A percentile compares a stretch with the other conserved stretches of the same genome.
phyloP scores from a whole-genome alignment of 257 asterid genomes.

The Anisodus tanguticus region DNA sequence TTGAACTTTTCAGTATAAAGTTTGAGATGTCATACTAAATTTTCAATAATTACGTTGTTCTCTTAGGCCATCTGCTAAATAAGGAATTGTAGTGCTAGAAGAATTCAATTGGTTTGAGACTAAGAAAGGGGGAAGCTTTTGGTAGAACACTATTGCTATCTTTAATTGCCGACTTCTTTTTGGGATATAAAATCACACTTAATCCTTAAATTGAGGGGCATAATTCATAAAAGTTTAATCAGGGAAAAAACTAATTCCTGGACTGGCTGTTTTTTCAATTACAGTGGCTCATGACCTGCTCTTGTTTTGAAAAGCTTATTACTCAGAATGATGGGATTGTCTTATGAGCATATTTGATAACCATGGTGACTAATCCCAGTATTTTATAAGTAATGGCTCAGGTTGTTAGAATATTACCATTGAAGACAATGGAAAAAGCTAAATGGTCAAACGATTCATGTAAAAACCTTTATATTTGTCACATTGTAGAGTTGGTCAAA shows the following conservation, averaged over 20 bases:
- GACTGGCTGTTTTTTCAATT: not conserved
- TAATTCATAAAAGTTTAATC: constrained; percentile 7
- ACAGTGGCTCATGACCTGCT: not conserved
- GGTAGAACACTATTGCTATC: not conserved
- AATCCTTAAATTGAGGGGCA: not conserved
- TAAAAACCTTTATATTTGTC: not conserved
- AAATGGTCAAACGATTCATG: not conserved
- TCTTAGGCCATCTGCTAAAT: not conserved
- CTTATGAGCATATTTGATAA: not conserved
- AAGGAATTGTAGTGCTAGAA: not conserved
- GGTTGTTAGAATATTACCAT: too few species aligned
- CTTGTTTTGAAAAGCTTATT: not conserved
- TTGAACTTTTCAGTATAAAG: not conserved
- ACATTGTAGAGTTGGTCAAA: not conserved
- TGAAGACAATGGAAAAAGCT: not conserved
- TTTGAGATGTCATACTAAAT: not conserved
- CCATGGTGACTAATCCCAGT: too few species aligned
- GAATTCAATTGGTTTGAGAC: not conserved
- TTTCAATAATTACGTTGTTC: not conserved
- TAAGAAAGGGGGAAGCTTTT: not conserved
- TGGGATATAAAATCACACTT: not conserved
- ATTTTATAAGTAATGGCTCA: too few species aligned
- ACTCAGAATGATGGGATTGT: constrained; percentile 4
- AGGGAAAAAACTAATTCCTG: not conserved
- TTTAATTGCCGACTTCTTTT: not conserved